Evolutionary conservation across 208 protist species (phyloP), one percentile per base, ranked within the genome.

Genomic region (Leishmania arabica): DNA sequence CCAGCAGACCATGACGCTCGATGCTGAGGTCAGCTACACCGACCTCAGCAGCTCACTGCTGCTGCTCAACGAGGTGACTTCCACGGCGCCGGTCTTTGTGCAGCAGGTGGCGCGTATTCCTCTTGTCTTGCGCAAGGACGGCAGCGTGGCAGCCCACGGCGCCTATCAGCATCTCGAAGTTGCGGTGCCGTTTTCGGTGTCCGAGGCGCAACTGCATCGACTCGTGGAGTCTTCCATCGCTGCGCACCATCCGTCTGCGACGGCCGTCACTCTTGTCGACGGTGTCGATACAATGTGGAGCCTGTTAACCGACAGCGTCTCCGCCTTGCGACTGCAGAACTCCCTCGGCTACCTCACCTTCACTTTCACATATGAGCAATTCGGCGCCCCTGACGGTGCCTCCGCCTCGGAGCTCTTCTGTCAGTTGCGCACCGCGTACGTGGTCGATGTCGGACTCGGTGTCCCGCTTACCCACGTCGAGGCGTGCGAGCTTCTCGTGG

Each of bases 11-110:
- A 88, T 97, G 75, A 90, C 91, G 7, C 87, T 94, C 47, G 92
- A 95, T 75, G 88, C 93, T 2, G 92, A 97, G 85, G 86, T 95
- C 27, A 91, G 76, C 60, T 93, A 95, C 80, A 84, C 79, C 31
- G 89, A 95, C 37, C 82, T 91, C 37, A 83, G 85, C 49, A 93
- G 81, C 66, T 94, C 91, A 31, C 84, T 97, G 49, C 84, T 95
- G 75, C 86, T 97, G 24, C 79, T 90, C 1, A 93, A 91, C 79
- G 92, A 95, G 69, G 93, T 95, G 85, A 91, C 90, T 37, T 83
- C 88, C 24, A 92, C 86, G 27, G 89, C 91, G 34, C 93, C 93
- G 3, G 79, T 95, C 3, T 90, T 97, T 51, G 84, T 94, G 75
- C 93, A 97, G 88, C 89, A 92, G 62, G 83, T 90, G 15, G 81